A percentile compares a stretch with the other conserved stretches of the same genome.
Evolutionary conservation across 1,284 basidiomycete species (phyloP).

Genomic region (Moesziomyces aphidis): DNA sequence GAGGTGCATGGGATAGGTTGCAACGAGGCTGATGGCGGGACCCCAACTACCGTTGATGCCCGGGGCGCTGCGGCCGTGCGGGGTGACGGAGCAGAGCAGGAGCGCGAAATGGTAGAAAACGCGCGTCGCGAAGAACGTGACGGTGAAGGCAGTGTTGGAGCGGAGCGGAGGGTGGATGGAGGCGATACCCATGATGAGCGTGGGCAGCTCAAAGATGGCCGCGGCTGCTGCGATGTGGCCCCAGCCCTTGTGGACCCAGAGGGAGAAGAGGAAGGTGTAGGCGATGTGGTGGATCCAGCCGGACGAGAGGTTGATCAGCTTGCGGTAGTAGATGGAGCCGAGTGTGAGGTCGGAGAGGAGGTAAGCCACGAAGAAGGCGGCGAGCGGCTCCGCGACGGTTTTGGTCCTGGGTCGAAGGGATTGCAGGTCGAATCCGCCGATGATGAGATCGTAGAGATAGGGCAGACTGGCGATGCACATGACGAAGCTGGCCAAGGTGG

Average conservation of each 20-base stretch:
- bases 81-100: constrained; percentile 43
- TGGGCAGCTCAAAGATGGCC: constrained; percentile 65
- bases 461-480: constrained; percentile 60
- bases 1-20: constrained; percentile 66
- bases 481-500: constrained; percentile 60
- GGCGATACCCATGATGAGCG: constrained; percentile 65
- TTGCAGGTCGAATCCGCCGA: constrained; percentile 54
- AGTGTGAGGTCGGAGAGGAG: constrained; percentile 60
- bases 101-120: constrained; percentile 63
- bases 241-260: constrained; percentile 62
- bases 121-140: constrained; percentile 63
- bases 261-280: constrained; percentile 59
- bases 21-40: constrained; percentile 46
- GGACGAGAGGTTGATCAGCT: constrained; percentile 62
- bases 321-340: constrained; percentile 64
- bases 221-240: constrained; percentile 54
- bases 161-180: constrained; percentile 58
- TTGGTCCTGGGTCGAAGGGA: constrained; percentile 47
- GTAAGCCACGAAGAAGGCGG: constrained; percentile 64
- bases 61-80: constrained; percentile 52
- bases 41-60: constrained; percentile 52
- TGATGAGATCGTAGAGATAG: constrained; percentile 58
- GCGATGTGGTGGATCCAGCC: constrained; percentile 66
- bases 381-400: constrained; percentile 53
- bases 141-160: constrained; percentile 65